Base-by-base conservation (phyloP, 2,329 filamentous ascomycete genomes). In the Dothiorella sarmentorum region DNA sequence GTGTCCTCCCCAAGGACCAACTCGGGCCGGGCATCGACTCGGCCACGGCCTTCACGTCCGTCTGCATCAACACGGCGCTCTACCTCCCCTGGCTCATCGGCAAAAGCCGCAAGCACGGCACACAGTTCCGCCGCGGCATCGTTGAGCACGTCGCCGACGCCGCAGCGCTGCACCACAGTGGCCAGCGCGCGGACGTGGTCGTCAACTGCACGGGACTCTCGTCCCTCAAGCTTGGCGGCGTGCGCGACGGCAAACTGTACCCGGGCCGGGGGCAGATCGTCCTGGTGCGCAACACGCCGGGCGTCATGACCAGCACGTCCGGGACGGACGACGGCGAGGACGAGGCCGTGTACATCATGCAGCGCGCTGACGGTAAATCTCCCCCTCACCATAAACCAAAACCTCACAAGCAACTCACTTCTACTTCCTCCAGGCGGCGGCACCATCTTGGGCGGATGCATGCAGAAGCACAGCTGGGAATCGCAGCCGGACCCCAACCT, bases 41-140 rank as follows among this genome's bases (percentile, higher is more conserved):
- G 10, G 91, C 85, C 22, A 89, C 84, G 52, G 79, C 82, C 58
- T 96, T 94, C 72, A 90, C 84, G 7, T 93, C 89, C 1, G 86
- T 96, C 38, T 97, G 92, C 75, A 93, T 97, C 71, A 97, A 97
- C 75, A 90, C 90, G 0, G 85, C 89, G 40, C 75, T 97, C 60
- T 97, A 97, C 74, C 84, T 97, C 2, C 85, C 90, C 3, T 97
- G 89, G 85, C 85, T 97, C 0, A 78, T 89, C 0, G 88, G 89
- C 0, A 87, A 94, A 75, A 95, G 90, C 71, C 80, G 89, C 26
- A 85, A 84, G 65, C 83, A 85, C 59, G 89, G 90, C 26, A 88
- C 89, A 6, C 77, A 84, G 1, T 77, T 80, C 61, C 74, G 72
- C 33, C 69, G 78, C 27, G 75, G 72, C 40, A 69, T 76, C 22